A percentile compares a stretch with the other conserved stretches of the same genome.
Evolutionary conservation across 2,329 filamentous ascomycete species (phyloP).

Genomic region (Cercospora sp.): DNA sequence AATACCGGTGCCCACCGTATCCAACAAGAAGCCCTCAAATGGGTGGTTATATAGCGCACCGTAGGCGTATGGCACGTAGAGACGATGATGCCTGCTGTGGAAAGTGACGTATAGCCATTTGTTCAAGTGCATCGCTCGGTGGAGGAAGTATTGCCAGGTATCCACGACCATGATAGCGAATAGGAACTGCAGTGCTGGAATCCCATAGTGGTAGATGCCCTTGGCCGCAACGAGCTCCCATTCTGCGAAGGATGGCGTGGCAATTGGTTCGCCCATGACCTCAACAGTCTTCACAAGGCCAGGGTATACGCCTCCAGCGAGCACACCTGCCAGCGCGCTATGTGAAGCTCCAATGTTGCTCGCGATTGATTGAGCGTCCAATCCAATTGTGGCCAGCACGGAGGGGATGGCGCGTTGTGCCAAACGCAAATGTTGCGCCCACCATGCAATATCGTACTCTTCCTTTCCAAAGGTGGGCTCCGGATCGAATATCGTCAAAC

Average conservation of each 20-base stretch:
- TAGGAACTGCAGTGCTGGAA: conserved; percentile 76
- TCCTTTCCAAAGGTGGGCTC: conserved; percentile 73
- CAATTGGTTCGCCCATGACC: conserved; percentile 50
- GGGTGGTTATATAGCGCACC: conserved; percentile 97
- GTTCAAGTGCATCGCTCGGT: conserved; percentile 96
- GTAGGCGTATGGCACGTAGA: conserved; percentile 97
- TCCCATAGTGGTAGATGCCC: conserved; percentile 72
- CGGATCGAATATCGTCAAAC: conserved; percentile 71
- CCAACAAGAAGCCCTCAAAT: conserved; percentile 87
- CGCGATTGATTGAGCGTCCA: conserved; percentile 74
- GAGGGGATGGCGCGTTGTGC: conserved; percentile 76
- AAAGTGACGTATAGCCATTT: conserved; percentile 93
- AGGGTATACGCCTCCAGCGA: conserved; percentile 81
- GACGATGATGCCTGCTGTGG: conserved; percentile 91
- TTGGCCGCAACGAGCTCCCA: conserved; percentile 80
- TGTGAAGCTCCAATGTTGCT: conserved; percentile 71
- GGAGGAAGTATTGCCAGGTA: conserved; percentile 97
- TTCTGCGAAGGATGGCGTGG: conserved; percentile 70
- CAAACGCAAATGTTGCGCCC: conserved; percentile 79
- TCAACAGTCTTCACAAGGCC: conserved; percentile 60
- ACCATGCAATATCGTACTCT: conserved; percentile 83
- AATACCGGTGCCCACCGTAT: conserved; percentile 82
- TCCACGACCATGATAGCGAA: conserved; percentile 77
- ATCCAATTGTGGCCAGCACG: conserved; percentile 68
- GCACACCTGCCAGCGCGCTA: conserved; percentile 70